Percentiles rank a stretch among this genome's conserved stretches.
phyloP scores from a whole-genome alignment of 768 basidiomycete species.

The Suillus clintonianus region DNA sequence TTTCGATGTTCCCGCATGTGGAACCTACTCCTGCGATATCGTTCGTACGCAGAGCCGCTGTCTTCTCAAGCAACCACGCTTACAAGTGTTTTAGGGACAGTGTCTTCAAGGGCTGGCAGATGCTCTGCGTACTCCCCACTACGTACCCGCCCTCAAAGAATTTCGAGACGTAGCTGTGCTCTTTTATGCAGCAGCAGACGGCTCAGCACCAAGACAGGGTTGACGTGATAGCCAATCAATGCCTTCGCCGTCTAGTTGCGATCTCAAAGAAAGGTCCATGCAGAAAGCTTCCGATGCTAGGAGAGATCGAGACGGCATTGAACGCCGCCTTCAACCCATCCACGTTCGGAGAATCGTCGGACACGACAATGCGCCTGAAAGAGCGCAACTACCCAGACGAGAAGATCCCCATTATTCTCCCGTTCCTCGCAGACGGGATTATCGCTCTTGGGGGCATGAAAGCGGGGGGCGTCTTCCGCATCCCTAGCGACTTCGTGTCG shows the following conservation, averaged over 20 bases:
- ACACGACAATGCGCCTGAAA: constrained; percentile 81
- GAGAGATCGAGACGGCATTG: constrained; percentile 93
- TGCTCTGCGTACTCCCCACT: constrained; percentile 86
- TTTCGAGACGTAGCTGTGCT: constrained; percentile 80
- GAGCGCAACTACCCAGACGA: constrained; percentile 82
- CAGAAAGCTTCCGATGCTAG: constrained; percentile 76
- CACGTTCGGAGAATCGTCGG: constrained; percentile 89
- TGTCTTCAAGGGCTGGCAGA: constrained; percentile 89
- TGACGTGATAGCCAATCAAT: constrained; percentile 90
- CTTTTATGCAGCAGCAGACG: constrained; percentile 76
- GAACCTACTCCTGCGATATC: no score
- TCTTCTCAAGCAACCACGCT: no score
- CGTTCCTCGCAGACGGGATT: constrained; percentile 91
- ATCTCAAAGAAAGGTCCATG: constrained; percentile 85
- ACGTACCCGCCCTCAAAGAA: constrained; percentile 94
- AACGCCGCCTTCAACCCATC: constrained; percentile 95
- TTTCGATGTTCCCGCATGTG: no score
- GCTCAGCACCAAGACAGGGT: constrained; percentile 74
- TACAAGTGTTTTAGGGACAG: constrained; percentile 58
- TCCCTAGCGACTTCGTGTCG: constrained; percentile 89
- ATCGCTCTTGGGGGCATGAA: constrained; percentile 84
- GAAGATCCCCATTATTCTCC: constrained; percentile 89
- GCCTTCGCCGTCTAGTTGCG: constrained; percentile 71
- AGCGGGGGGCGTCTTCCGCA: constrained; percentile 89
- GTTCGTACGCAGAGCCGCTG: no score